These are phyloP conservation scores for Plantago ovata DNA, from an alignment of 257 asterid species.

Conservation along the genomic window DNA sequence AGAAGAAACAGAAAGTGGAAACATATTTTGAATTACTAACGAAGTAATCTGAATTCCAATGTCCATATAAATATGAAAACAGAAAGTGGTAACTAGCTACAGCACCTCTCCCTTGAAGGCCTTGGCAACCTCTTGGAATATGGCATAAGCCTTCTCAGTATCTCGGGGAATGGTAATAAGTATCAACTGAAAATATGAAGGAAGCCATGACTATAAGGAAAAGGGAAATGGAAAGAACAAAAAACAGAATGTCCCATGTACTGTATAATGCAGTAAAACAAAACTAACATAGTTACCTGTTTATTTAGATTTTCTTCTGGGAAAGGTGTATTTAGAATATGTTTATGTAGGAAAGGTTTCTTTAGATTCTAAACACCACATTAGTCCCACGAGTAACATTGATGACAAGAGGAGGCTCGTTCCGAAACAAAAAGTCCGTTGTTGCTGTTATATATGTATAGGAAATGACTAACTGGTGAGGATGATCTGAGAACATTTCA, in stretches of 20 bases:
- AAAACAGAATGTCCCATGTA: not conserved
- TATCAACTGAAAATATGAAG: constrained; percentile 53
- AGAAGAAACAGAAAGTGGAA: too few relatives aligned
- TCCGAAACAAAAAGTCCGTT: constrained; percentile 69
- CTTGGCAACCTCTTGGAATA: constrained; percentile 80
- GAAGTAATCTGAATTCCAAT: too few relatives aligned
- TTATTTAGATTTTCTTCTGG: constrained; percentile 93
- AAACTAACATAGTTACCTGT: constrained; percentile 48
- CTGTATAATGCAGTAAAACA: not conserved
- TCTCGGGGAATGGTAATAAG: constrained; percentile 71
- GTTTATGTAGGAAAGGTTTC: too few relatives aligned
- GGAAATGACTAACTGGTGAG: constrained; percentile 8
- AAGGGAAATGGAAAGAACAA: not conserved
- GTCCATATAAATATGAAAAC: too few relatives aligned
- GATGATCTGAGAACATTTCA: not conserved
- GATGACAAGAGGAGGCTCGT: constrained; percentile 79
- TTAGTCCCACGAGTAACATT: constrained; percentile 70
- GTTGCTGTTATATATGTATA: constrained; percentile 64
- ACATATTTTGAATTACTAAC: too few relatives aligned
- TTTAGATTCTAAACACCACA: constrained; percentile 55
- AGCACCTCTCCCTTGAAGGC: constrained; percentile 87
- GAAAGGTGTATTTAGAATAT: too few relatives aligned
- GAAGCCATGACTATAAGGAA: constrained; percentile 14
- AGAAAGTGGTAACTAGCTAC: not conserved
- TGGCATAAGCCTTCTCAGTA: constrained; percentile 51